Percentiles rank a stretch among this genome's conserved stretches.
Conservation (phyloP, 202 grass and related monocot genomes). For the Digitaria exilis region DNA sequence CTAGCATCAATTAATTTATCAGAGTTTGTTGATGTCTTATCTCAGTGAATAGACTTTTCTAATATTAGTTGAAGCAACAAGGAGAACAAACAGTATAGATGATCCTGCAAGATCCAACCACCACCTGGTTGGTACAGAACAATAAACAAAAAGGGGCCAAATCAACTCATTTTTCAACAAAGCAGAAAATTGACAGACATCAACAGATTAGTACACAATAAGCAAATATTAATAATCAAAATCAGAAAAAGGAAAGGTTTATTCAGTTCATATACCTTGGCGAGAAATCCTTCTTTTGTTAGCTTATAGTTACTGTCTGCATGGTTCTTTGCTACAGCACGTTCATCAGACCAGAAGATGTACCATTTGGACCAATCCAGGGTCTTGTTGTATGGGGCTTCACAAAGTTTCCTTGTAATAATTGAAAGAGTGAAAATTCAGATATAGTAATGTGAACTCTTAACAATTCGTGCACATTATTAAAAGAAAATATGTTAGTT, state of each 20-base stretch:
- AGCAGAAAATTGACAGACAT: conserved; percentile 5
- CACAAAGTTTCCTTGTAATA: conserved; percentile 88
- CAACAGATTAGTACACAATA: neutral
- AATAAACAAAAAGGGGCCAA: conserved; percentile 22
- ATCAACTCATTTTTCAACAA: conserved; percentile 13
- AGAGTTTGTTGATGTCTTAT: neutral
- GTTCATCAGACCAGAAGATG: conserved; percentile 92
- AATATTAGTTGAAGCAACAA: conserved; percentile 4
- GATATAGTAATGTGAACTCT: neutral
- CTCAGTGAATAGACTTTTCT: neutral
- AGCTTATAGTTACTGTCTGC: conserved; percentile 90
- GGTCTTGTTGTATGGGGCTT: conserved; percentile 88
- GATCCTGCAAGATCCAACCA: conserved; percentile 39
- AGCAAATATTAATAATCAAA: too few species aligned
- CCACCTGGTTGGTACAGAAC: conserved; percentile 7
- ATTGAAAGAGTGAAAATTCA: conserved; percentile 27
- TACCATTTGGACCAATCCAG: conserved; percentile 99
- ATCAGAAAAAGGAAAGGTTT: conserved; percentile 7
- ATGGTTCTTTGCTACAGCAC: conserved; percentile 93
- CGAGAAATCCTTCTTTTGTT: conserved; percentile 82
- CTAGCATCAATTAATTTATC: neutral
- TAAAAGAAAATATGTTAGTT: conserved; percentile 13
- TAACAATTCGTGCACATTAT: conserved; percentile 5
- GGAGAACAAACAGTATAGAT: conserved; percentile 10
- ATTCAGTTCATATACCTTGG: conserved; percentile 63